Evolutionary conservation across 1,284 basidiomycete genomes (phyloP), one percentile per base, ranked within the genome.

Genomic region (Lentinus polychrous): DNA sequence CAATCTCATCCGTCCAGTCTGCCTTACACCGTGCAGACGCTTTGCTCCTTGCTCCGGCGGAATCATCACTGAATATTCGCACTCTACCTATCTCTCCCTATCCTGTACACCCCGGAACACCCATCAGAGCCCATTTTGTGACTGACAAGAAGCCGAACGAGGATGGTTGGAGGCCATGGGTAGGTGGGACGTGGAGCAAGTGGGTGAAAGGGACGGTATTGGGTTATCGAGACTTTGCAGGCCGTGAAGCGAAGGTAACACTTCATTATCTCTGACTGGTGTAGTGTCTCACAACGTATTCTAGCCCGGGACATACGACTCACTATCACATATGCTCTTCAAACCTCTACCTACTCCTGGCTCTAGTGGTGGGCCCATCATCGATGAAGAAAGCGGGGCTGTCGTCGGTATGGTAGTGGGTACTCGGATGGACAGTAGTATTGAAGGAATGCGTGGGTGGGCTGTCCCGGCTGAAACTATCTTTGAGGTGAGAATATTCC

Each of bases 371-470:
- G 84, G 84, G 0, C 83, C 85, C 0, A 78, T 88, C 47, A 70
- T 88, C 2, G 80, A 84, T 50, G 71, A 76, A 47, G 72, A 78
- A 55, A 76, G 68, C 33, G 84, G 83, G 1, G 75, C 81, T 1
- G 83, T 88, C 1, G 73, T 88, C 1, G 86, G 84, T 0, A 68
- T 87, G n/a, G 74, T 83, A 51, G 66, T 84, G 3, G 84, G 83
- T 2, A 74, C 76, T 34, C 71, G 76, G 58, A 78, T 80, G 73
- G 74, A 80, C 51, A 78, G 68, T 55, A 62, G 72, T 11, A 63
- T 83, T 3, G 76, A 79, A 46, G 82, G 81, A 7, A 60, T 73
- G 24, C 66, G 78, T 27, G 83, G 85, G 0, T 86, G 83, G 73
- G 83, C 80, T n/a, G 76, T 80, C 2, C 82, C 83, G 0, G 72